Evolutionary conservation across 345 rosid genomes (phyloP).

Genomic region (Rhodamnia argentea): DNA sequence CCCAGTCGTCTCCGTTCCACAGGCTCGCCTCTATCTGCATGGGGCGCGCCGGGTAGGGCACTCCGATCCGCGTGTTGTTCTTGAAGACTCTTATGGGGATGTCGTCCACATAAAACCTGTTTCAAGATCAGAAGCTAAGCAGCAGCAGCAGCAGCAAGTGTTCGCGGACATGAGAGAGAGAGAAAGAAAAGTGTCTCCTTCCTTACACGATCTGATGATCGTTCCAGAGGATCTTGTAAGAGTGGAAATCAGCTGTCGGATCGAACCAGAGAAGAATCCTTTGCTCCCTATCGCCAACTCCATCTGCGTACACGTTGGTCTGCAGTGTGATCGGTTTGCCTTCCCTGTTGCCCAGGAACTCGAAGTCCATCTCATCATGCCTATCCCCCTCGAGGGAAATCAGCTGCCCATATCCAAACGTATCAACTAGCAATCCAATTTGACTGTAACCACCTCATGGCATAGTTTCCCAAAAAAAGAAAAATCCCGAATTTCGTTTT

Average conservation of each 20-base stretch:
- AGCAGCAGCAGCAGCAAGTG: background rate
- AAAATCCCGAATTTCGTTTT: background rate
- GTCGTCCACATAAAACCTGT: conserved; percentile 51
- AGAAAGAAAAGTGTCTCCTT: background rate
- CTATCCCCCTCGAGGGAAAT: conserved; percentile 22
- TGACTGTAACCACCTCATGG: background rate
- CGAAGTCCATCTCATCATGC: conserved; percentile 67
- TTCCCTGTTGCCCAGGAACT: conserved; percentile 56
- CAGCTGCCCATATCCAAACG: conserved; percentile 15
- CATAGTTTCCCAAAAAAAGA: background rate
- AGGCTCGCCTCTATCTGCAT: conserved; percentile 50
- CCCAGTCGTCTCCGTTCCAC: conserved; percentile 66
- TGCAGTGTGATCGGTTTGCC: conserved; percentile 45
- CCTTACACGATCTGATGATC: conserved; percentile 61
- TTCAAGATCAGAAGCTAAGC: background rate
- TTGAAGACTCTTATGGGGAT: conserved; percentile 64
- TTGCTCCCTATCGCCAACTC: conserved; percentile 54
- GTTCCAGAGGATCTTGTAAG: conserved; percentile 64
- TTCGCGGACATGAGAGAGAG: background rate
- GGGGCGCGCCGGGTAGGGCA: conserved; percentile 35
- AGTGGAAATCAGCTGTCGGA: conserved; percentile 45
- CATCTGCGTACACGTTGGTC: conserved; percentile 49
- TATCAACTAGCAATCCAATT: background rate
- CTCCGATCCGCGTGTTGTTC: conserved; percentile 29
- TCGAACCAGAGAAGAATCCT: conserved; percentile 56